phyloP scores from a whole-genome alignment of 257 asterid genomes.

The Solanum virginianum region DNA sequence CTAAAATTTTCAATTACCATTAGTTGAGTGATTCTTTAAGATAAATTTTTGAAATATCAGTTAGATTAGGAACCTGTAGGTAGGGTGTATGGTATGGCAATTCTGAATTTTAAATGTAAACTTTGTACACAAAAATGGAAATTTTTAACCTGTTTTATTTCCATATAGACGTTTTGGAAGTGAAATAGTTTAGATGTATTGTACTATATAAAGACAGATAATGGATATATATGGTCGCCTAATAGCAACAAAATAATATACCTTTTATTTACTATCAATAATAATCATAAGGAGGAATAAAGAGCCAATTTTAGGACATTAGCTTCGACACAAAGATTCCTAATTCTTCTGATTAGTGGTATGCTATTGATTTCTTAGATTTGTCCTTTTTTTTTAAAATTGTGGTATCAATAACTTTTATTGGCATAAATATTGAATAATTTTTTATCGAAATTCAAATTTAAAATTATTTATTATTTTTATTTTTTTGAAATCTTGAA shows the following conservation, averaged over 20 bases:
- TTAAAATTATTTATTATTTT: background rate
- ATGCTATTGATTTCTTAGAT: background rate
- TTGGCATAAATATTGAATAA: background rate
- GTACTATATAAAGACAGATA: background rate
- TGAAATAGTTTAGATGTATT: background rate
- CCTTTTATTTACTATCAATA: background rate
- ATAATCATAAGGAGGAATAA: background rate
- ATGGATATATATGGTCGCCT: conserved; percentile 7
- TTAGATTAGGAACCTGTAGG: background rate
- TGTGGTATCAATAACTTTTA: background rate
- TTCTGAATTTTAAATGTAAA: background rate
- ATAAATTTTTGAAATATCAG: background rate
- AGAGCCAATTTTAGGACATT: background rate
- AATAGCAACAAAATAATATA: conserved; percentile 14
- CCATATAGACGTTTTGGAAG: background rate
- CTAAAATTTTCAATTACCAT: too few species aligned
- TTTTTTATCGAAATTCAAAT: background rate
- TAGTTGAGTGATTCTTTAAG: too few species aligned
- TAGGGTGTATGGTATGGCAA: background rate
- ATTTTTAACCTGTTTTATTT: background rate
- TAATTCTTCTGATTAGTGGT: background rate
- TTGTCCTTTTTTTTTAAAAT: background rate
- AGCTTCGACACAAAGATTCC: background rate
- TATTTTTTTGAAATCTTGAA: background rate
- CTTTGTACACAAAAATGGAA: background rate